Evolutionary conservation across 2,329 filamentous ascomycete species (phyloP).

Genomic region (Corynespora cassiicola): DNA sequence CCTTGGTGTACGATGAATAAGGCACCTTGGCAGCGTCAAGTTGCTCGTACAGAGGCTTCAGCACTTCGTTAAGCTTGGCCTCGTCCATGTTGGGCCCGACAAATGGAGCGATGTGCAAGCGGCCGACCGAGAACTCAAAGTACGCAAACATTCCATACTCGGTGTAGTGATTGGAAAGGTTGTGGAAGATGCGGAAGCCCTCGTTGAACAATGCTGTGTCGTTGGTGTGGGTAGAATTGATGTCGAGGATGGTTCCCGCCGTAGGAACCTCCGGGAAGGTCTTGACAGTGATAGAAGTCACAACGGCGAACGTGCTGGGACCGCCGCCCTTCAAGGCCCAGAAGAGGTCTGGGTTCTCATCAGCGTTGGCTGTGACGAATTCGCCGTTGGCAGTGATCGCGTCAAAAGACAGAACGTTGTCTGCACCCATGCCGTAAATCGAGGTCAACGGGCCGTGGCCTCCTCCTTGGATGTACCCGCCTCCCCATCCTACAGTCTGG

Average conservation of each 20-base stretch:
- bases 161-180: slow-evolving; percentile 39
- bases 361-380: slow-evolving; percentile 38
- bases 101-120: slow-evolving; percentile 40
- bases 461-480: slow-evolving; percentile 53
- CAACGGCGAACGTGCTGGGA: slow-evolving; percentile 37
- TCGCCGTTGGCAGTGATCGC: slow-evolving; percentile 47
- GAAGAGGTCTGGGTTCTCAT: slow-evolving; percentile 45
- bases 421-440: slow-evolving; percentile 47
- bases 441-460: slow-evolving; percentile 50
- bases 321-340: slow-evolving; percentile 45
- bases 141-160: slow-evolving; percentile 44
- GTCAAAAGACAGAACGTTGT: slow-evolving; percentile 46
- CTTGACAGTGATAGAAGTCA: slow-evolving; percentile 40
- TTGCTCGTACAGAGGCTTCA: slow-evolving; percentile 35
- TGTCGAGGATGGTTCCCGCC: slow-evolving; percentile 41
- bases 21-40: slow-evolving; percentile 39
- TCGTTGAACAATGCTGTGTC: slow-evolving; percentile 34
- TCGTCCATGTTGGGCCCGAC: slow-evolving; percentile 40
- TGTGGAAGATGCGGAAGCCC: slow-evolving; percentile 41
- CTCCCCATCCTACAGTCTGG: slow-evolving; percentile 47
- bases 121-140: slow-evolving; percentile 36
- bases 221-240: slow-evolving; percentile 44
- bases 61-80: slow-evolving; percentile 28
- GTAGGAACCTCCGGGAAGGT: slow-evolving; percentile 40
- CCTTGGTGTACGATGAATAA: slow-evolving; percentile 32